phyloP scores from a whole-genome alignment of 768 basidiomycete genomes.

The Dictyophora rubrovolvata region DNA sequence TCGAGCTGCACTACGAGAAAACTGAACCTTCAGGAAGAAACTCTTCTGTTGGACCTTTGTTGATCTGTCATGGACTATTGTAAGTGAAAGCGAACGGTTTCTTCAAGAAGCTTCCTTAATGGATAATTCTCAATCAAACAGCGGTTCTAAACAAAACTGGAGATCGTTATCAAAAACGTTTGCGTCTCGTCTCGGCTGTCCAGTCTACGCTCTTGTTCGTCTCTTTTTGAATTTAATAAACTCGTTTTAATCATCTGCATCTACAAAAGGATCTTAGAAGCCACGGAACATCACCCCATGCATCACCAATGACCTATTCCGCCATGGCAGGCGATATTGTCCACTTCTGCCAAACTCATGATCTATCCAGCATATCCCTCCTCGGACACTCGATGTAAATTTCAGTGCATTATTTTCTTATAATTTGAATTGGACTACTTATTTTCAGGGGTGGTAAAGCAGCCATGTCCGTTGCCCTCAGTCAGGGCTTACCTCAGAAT shows the following conservation, averaged over 20 bases:
- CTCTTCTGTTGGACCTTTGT: conserved; percentile 23
- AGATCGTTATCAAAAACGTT: conserved; percentile 69
- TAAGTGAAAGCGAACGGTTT: conserved; percentile 21
- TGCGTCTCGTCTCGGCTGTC: conserved; percentile 47
- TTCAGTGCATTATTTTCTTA: neutral
- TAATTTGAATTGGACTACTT: no score
- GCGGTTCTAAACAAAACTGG: conserved; percentile 90
- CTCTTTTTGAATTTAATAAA: neutral
- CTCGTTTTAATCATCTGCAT: neutral
- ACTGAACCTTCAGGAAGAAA: neutral
- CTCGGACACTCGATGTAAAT: conserved; percentile 88
- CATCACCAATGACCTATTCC: conserved; percentile 58
- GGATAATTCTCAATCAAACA: conserved; percentile 20
- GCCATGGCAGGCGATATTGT: conserved; percentile 75
- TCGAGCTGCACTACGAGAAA: conserved; percentile 7
- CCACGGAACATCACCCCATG: conserved; percentile 76
- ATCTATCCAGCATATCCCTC: conserved; percentile 55
- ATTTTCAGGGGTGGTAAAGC: conserved; percentile 77
- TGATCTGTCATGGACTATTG: conserved; percentile 61
- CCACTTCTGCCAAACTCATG: conserved; percentile 47
- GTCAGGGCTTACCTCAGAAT: conserved; percentile 29
- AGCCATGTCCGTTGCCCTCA: conserved; percentile 57
- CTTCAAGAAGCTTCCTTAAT: conserved; percentile 3
- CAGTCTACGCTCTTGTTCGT: conserved; percentile 61
- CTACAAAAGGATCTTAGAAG: conserved; percentile 70